Evolutionary conservation across 192 early-diverging fungal genomes (phyloP).

Genomic region (Coemansia sp.): DNA sequence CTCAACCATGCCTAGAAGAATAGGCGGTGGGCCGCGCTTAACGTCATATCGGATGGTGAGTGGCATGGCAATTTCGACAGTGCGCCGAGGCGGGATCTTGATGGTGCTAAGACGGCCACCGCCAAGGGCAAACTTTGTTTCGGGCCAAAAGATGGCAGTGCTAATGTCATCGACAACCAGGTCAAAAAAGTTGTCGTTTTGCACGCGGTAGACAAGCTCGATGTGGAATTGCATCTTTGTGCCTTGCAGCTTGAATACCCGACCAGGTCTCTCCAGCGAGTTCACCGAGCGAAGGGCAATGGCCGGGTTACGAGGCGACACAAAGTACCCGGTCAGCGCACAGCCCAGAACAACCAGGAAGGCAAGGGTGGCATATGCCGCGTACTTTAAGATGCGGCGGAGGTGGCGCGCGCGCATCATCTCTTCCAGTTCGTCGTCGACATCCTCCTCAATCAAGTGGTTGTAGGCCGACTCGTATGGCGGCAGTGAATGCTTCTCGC

Average conservation of each 20-base stretch:
- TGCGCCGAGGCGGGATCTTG: conserved; percentile 31
- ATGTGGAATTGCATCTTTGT: conserved; percentile 50
- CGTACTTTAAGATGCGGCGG: conserved; percentile 26
- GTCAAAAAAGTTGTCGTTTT: conserved; percentile 51
- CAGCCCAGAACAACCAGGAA: conserved; percentile 19
- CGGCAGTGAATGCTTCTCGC: conserved; percentile 34
- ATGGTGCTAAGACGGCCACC: conserved; percentile 45
- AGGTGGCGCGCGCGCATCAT: conserved; percentile 28
- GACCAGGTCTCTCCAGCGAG: conserved; percentile 21
- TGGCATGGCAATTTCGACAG: conserved; percentile 40
- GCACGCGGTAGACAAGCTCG: conserved; percentile 42
- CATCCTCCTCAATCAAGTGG: conserved; percentile 15
- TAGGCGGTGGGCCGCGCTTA: conserved; percentile 46
- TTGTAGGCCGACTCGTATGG: conserved; percentile 21
- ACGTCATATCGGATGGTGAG: conserved; percentile 46
- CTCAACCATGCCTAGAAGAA: conserved; percentile 48
- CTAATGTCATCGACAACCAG: conserved; percentile 43
- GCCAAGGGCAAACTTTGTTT: conserved; percentile 51
- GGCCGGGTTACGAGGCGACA: conserved; percentile 26
- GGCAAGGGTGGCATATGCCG: conserved; percentile 13
- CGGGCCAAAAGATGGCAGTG: conserved; percentile 48
- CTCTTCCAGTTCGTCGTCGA: conserved; percentile 36
- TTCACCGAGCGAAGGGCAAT: conserved; percentile 32
- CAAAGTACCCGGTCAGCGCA: conserved; percentile 32
- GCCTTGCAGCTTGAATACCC: conserved; percentile 43